phyloP scores from a whole-genome alignment of 2,329 filamentous ascomycete species.

The Aspergillus sp. region DNA sequence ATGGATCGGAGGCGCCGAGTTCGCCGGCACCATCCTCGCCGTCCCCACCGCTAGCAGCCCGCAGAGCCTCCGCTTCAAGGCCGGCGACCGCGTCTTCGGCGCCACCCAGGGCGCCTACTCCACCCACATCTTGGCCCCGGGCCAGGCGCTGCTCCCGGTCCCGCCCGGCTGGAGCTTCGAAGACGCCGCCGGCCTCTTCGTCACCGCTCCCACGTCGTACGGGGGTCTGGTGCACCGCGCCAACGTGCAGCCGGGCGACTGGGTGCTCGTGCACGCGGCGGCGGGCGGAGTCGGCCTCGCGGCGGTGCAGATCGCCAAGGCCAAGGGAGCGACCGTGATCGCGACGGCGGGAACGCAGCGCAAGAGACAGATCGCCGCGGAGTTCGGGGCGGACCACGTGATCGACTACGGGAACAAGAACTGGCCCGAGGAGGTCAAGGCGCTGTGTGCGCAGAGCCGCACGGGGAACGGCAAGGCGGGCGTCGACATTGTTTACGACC shows the following conservation, averaged over 20 bases:
- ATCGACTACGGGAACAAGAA: conserved; percentile 68
- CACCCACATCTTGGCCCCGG: conserved; percentile 59
- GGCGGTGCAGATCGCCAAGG: conserved; percentile 89
- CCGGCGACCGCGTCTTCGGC: conserved; percentile 78
- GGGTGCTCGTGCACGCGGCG: conserved; percentile 82
- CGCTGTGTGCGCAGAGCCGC: conserved; percentile 42
- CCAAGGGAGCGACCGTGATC: conserved; percentile 82
- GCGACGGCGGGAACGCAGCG: conserved; percentile 74
- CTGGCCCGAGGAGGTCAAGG: conserved; percentile 62
- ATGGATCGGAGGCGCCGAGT: conserved; percentile 81
- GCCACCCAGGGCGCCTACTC: conserved; percentile 80
- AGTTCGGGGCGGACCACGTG: conserved; percentile 76
- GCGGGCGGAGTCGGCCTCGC: conserved; percentile 86
- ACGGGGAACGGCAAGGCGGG: conserved; percentile 59
- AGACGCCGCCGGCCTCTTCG: conserved; percentile 80
- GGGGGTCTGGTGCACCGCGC: conserved; percentile 72
- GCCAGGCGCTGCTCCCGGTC: conserved; percentile 60
- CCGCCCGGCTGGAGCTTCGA: conserved; percentile 73
- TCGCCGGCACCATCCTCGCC: conserved; percentile 66
- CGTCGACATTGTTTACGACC: conserved; percentile 92
- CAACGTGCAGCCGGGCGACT: conserved; percentile 67
- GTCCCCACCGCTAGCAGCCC: conserved; percentile 44
- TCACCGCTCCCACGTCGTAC: conserved; percentile 86
- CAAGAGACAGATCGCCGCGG: conserved; percentile 69
- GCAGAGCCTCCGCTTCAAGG: conserved; percentile 53